These are phyloP conservation scores for Chenopodium suecicum DNA, from an alignment of 148 eudicot genomes.

Conservation along the genomic window DNA sequence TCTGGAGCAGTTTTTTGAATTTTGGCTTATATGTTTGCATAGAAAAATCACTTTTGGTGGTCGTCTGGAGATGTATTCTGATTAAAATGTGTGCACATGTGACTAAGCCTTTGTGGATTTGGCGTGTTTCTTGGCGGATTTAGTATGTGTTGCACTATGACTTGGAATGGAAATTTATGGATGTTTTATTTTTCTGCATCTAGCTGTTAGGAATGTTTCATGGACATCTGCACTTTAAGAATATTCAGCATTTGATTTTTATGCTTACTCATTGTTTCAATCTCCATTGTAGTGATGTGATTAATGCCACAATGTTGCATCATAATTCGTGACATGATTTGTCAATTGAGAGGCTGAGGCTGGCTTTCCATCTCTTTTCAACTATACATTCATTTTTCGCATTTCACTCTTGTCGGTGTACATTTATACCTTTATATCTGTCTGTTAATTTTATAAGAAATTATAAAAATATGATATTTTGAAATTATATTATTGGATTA, in stretches of 20 bases:
- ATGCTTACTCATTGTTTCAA: not conserved
- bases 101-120: not conserved
- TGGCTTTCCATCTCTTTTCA: not conserved
- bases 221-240: not conserved
- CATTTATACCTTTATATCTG: no score
- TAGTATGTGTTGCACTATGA: not conserved
- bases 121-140: not conserved
- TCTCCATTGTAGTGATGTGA: not conserved
- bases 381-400: no score
- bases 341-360: not conserved
- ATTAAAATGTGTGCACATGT: not conserved
- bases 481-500: no score
- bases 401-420: no score
- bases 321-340: not conserved
- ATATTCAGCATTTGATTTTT: not conserved
- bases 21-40: not conserved
- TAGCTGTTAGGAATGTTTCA: not conserved
- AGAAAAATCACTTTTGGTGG: not conserved
- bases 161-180: not conserved
- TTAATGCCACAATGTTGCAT: not conserved
- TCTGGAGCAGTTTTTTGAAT: not conserved
- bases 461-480: no score
- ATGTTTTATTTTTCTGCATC: not conserved
- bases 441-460: no score
- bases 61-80: conserved; percentile 1